phyloP scores from a whole-genome alignment of 768 basidiomycete species.

The Leccinum fibrillosum region DNA sequence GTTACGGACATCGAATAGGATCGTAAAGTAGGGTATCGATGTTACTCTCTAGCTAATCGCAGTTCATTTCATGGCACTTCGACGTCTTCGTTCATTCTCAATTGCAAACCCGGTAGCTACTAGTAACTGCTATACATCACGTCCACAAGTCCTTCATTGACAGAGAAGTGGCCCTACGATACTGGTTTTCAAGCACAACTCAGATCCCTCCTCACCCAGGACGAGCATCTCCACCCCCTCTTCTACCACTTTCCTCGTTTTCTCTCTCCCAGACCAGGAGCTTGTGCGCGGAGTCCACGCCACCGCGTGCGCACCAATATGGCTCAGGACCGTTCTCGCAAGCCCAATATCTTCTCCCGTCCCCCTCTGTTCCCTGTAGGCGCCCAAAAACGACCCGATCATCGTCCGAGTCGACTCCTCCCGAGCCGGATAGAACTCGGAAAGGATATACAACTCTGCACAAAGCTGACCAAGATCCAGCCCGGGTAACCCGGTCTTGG shows the following conservation, averaged over 20 bases:
- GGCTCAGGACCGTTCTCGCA: slow-evolving; percentile 38
- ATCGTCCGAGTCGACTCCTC: slow-evolving; percentile 35
- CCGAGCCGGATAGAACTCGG: slow-evolving; percentile 44
- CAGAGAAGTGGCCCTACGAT: slow-evolving; percentile 27
- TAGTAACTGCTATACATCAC: too few relatives aligned
- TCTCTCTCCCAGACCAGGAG: slow-evolving; percentile 48
- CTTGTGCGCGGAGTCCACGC: slow-evolving; percentile 44
- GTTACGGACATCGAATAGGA: too few relatives aligned
- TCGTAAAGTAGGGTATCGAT: too few relatives aligned
- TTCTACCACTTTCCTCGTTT: slow-evolving; percentile 45
- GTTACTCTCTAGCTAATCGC: too few relatives aligned
- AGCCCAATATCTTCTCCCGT: slow-evolving; percentile 23
- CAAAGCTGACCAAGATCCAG: slow-evolving; percentile 63
- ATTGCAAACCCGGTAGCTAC: too few relatives aligned
- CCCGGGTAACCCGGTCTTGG: slow-evolving; percentile 54
- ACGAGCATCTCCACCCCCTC: slow-evolving; percentile 49
- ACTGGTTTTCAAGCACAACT: slow-evolving; percentile 25
- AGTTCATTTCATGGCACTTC: too few relatives aligned
- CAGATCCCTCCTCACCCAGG: slow-evolving; percentile 28
- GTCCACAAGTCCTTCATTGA: not conserved
- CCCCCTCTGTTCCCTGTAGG: slow-evolving; percentile 36
- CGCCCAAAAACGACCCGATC: slow-evolving; percentile 42
- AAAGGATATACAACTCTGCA: slow-evolving; percentile 54
- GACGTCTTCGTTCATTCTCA: too few relatives aligned
- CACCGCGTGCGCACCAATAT: slow-evolving; percentile 55